phyloP scores from a whole-genome alignment of 129 eudicot species.

The Oenanthe sinensis region DNA sequence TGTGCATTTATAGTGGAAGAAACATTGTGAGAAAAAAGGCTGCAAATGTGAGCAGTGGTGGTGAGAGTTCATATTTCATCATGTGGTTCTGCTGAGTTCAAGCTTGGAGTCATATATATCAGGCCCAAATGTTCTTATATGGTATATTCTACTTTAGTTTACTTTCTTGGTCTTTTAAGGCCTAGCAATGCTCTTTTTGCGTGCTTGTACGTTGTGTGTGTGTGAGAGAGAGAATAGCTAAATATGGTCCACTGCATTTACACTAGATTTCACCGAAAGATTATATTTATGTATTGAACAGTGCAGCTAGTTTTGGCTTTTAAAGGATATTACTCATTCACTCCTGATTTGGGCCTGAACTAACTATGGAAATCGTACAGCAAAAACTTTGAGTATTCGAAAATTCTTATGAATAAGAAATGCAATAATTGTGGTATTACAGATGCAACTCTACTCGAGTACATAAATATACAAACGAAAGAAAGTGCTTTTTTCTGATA shows the following conservation, averaged over 20 bases:
- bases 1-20: conserved; percentile 5
- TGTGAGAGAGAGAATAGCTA: not conserved
- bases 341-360: too few relatives aligned
- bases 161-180: not conserved
- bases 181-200: not conserved
- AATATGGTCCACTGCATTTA: not conserved
- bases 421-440: not conserved
- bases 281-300: too few relatives aligned
- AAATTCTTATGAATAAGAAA: not conserved
- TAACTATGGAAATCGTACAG: not conserved
- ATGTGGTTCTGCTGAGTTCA: not conserved
- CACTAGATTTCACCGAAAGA: not conserved
- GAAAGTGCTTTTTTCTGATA: too few relatives aligned
- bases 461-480: not conserved
- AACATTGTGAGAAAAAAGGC: not conserved
- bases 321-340: too few relatives aligned
- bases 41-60: not conserved
- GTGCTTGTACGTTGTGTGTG: not conserved
- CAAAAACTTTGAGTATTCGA: not conserved
- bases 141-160: not conserved
- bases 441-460: not conserved
- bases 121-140: not conserved
- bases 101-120: not conserved
- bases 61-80: not conserved
- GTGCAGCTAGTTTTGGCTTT: not conserved